These are phyloP conservation scores for Hirsutella thompsonii DNA, from an alignment of 2,329 filamentous ascomycete species.

Conservation along the genomic window DNA sequence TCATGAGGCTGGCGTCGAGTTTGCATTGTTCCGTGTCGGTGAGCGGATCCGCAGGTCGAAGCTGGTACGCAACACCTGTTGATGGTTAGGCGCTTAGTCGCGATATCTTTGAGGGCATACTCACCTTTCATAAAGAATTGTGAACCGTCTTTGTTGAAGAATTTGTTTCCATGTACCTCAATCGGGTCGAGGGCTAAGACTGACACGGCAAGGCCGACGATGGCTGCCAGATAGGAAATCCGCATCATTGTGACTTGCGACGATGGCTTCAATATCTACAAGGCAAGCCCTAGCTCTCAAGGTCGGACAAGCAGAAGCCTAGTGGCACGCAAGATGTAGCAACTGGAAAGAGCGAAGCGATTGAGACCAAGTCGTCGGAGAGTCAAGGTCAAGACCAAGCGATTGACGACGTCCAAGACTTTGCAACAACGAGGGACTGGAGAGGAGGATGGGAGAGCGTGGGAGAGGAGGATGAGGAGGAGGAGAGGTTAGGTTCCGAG, in stretches of 20 bases:
- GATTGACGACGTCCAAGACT: not conserved
- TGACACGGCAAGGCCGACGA: slow-evolving; percentile 19
- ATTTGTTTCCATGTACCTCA: slow-evolving; percentile 59
- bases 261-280: not conserved
- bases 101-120: not conserved
- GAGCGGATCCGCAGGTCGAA: slow-evolving; percentile 57
- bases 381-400: not conserved
- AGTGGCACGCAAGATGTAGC: not conserved
- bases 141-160: slow-evolving; percentile 68
- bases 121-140: slow-evolving; percentile 78
- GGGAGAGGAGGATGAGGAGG: not conserved
- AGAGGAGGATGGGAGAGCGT: not conserved
- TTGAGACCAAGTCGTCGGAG: not conserved
- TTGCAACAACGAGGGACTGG: not conserved
- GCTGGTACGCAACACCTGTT: slow-evolving; percentile 60
- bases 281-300: not conserved
- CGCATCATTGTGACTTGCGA: not conserved
- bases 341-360: not conserved
- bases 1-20: slow-evolving; percentile 65
- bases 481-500: not conserved
- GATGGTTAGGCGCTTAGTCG: not conserved
- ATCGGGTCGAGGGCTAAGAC: slow-evolving; percentile 33
- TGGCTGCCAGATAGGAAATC: slow-evolving; percentile 14
- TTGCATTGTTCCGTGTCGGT: slow-evolving; percentile 63
- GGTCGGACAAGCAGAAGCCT: not conserved